Base-by-base conservation (phyloP, 306 rosid genomes). In the Crotalaria pallida region DNA sequence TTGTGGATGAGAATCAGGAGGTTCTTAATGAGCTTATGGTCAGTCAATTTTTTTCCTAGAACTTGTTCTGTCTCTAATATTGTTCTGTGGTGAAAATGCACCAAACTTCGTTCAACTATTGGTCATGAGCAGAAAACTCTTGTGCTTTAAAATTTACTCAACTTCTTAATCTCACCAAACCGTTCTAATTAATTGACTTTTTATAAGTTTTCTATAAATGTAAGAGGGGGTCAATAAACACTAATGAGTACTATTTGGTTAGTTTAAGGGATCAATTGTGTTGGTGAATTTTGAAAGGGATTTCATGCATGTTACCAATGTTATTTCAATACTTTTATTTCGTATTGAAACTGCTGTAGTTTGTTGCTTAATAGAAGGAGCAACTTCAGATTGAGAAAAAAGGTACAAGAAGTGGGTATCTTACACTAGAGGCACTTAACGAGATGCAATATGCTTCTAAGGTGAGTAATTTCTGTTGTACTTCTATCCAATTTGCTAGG, bases 381-480 rank as follows among this genome's bases (percentile, higher is more conserved):
- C 96, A 88, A 12, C 49, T 85, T 75, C 59, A 82, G 57, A 26
- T 86, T 55, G 73, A 59, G 13, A 80, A 79, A 44, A 77, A 64
- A 31, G 23, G 57, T 6, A 4, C 59, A 23, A 72, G 56, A 33
- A 70, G 66, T 38, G 31, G 71, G 15, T 51, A 47, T 78, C 85
- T 91, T 18, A 82, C 91, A 9, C 50, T 91, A 48, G 92, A 87
- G 49, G 86, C 77, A 69, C 86, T 94, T 13, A 77, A 67, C 71
- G 79, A 84, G 58, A 88, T 91, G 97, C 75, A 87, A 21, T 88
- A 77, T 72, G 96, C 95, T 52, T 79, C 88, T 7, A 84, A 86
- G 90, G 98, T 71, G 34, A 19, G 78, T 59, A 12, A 8, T 36
- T 53, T 26, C 13, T 40, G 6, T 27, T 61, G 7, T 50, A 36